Conservation (phyloP, 768 basidiomycete species). For the Boletus tomentosulus region DNA sequence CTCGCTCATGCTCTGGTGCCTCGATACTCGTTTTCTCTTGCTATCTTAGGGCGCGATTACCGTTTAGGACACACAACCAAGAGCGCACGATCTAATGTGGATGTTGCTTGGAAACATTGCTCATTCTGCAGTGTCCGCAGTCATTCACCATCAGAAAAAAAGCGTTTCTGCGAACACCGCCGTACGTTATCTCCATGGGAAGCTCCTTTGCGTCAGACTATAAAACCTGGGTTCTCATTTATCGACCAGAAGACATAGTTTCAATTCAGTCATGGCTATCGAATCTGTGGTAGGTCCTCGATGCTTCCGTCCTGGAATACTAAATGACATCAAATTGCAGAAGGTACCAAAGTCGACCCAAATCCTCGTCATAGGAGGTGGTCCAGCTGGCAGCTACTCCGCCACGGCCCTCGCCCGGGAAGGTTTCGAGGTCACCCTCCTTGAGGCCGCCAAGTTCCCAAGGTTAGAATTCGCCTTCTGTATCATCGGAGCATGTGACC, state of each 20-base stretch:
- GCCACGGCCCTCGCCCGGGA: not conserved
- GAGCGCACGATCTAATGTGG: not conserved
- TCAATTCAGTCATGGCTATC: not conserved
- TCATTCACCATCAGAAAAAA: not conserved
- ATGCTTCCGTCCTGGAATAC: not conserved
- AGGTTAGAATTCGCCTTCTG: not conserved
- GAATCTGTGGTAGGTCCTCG: not conserved
- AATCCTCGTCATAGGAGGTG: not conserved
- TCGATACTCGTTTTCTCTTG: not conserved
- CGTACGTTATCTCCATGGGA: not conserved
- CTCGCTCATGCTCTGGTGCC: not conserved
- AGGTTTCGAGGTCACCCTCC: not conserved
- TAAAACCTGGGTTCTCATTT: not conserved
- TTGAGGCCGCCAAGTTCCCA: slow-evolving; percentile 1
- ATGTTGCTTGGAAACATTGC: not conserved
- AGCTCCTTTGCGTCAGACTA: not conserved
- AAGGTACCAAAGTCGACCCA: not conserved
- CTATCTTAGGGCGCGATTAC: not conserved
- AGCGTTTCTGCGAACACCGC: not conserved
- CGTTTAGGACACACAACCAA: not conserved
- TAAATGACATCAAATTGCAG: not conserved
- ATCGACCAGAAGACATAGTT: not conserved
- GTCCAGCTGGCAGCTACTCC: slow-evolving; percentile 1
- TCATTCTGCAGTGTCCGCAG: not conserved
- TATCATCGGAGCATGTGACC: not conserved